Evolutionary conservation across 768 basidiomycete genomes (phyloP), one percentile per base, ranked within the genome.

Genomic region (Heimioporus sp.): DNA sequence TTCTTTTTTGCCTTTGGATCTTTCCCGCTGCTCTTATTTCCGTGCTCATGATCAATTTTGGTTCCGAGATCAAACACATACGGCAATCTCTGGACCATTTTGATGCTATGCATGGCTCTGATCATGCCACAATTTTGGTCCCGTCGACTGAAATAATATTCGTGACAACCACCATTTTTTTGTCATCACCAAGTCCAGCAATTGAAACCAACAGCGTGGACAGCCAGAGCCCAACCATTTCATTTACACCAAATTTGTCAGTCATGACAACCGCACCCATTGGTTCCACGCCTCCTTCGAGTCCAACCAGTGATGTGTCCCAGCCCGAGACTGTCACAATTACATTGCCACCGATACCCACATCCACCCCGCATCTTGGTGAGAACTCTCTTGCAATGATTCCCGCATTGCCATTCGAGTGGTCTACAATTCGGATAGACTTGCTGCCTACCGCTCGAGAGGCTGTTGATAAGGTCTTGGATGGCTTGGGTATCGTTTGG

Each of bases 401-500:
- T 36, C 43, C 62, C 12, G 30, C 43, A 30, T 40, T 63, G 8
- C 60, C 63, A 11, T 61, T 72, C 30, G 56, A 71, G 3, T 72
- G 70, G 70, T 49, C 63, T 24, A 54, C 51, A 2, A n/a, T 72
- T 38, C 61, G 44, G 53, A 42, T 60, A 19, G 59, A 70, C 30
- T 16, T 72, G 24, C 49, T 61, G 6, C 66, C 66, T 2, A 45
- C 51, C 19, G 68, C 63, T 39, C 57, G 49, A 36, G 21, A 52
- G 44, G 53, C 58, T 7, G 57, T 58, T 28, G 63, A 72, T n/a
- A 60, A 4, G 24, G 56, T 72, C 41, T 20, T 72, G 9, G 61
- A 35, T 24, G 61, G 69, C 19, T 39, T 70, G 45, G 57, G 55
- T 38, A 15, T 60, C 4, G 61, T 72, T 40, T 70, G 68, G 68